A percentile compares a stretch with the other conserved stretches of the same genome.
These are phyloP conservation scores for Tricholoma bakamatsutake DNA, from an alignment of 768 basidiomycete species.

Conservation along the genomic window DNA sequence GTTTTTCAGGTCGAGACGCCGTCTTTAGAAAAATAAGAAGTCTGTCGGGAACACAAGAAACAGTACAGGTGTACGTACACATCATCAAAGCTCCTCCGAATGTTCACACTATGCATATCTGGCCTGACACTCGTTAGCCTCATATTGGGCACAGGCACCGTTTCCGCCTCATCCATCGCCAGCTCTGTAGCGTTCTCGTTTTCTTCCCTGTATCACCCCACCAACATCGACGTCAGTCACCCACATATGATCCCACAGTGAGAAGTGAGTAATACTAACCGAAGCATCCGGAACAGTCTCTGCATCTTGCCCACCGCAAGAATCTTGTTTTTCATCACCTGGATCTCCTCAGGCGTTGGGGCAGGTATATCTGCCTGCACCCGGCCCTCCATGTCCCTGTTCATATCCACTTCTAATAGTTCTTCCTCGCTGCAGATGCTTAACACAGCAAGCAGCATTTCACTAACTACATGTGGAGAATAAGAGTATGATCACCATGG, in stretches of 20 bases:
- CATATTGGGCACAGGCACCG: conserved; percentile 21
- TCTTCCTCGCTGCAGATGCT: conserved; percentile 94
- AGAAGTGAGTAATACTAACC: conserved; percentile 41
- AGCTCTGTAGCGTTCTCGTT: conserved; percentile 75
- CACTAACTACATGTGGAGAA: conserved; percentile 59
- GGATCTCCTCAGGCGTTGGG: conserved; percentile 34
- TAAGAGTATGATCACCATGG: conserved; percentile 2
- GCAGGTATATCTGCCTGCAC: conserved; percentile 22
- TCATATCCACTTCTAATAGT: conserved; percentile 53
- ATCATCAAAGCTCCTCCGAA: conserved; percentile 62
- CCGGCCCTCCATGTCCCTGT: conserved; percentile 26
- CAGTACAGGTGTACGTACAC: conserved; percentile 43
- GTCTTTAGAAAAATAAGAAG: conserved; percentile 32
- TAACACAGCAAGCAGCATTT: conserved; percentile 94
- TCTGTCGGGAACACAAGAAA: conserved; percentile 1
- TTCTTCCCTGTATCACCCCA: conserved; percentile 50
- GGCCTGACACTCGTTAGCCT: not conserved
- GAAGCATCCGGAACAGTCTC: conserved; percentile 79
- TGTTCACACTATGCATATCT: conserved; percentile 55
- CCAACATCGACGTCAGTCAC: not conserved
- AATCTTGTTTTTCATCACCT: conserved; percentile 89
- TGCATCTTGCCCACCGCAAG: conserved; percentile 90
- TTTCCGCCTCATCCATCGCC: conserved; percentile 25
- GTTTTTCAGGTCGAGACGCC: conserved; percentile 66
- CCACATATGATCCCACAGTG: not conserved